A percentile compares a stretch with the other conserved stretches of the same genome.
phyloP scores from a whole-genome alignment of 148 eudicot genomes.

The Tetragonia tetragonoides region DNA sequence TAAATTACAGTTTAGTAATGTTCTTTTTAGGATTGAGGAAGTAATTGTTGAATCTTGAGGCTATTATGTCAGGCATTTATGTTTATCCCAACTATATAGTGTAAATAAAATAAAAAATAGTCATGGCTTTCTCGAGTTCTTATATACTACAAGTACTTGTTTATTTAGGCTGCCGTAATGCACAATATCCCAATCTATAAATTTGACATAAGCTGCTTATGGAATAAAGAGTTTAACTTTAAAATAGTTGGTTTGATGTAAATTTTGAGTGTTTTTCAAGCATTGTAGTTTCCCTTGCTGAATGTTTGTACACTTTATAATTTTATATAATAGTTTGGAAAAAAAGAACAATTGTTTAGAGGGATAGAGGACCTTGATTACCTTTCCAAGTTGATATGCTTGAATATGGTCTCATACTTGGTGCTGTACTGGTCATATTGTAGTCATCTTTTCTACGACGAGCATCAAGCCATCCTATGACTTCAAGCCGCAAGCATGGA shows the following conservation, averaged over 20 bases:
- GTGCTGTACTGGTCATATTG: slow-evolving; percentile 25
- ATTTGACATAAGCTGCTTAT: background rate
- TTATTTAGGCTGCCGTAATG: background rate
- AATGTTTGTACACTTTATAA: background rate
- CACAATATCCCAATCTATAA: background rate
- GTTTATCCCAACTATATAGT: background rate
- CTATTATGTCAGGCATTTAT: background rate
- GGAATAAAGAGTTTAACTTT: no score
- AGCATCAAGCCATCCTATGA: slow-evolving; percentile 48
- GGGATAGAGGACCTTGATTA: background rate
- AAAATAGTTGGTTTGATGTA: background rate
- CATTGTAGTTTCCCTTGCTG: background rate
- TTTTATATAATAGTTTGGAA: no score
- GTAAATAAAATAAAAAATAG: background rate
- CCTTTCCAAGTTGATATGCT: background rate
- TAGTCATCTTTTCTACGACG: slow-evolving; percentile 88
- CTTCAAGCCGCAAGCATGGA: slow-evolving; percentile 49
- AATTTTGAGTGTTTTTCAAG: background rate
- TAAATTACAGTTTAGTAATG: background rate
- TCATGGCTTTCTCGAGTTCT: background rate
- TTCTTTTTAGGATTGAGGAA: background rate
- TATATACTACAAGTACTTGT: background rate
- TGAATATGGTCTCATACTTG: background rate
- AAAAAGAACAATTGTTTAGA: no score
- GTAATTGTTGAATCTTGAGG: background rate